Evolutionary conservation across 345 rosid genomes (phyloP), one percentile per base, ranked within the genome.

Genomic region (Camelina hispida): DNA sequence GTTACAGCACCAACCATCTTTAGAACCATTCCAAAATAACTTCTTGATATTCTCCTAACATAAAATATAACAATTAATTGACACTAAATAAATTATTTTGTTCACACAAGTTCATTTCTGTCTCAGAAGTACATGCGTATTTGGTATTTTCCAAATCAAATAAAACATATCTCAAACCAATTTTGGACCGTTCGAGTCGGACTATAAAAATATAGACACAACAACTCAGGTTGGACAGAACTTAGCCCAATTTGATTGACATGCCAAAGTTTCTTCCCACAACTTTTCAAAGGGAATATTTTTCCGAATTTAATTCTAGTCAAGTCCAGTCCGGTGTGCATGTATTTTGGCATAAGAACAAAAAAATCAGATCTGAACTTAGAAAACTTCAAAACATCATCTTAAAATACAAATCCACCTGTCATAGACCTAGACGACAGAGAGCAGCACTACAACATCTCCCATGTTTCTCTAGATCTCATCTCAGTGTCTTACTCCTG

Each of bases 401-500:
- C 37, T 46, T 46, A 71, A 55, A 47, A 37, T 68, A 77, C 76
- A 63, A 67, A 30, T 30, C 15, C 62, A 48, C 20, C n/a, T 34
- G 6, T 15, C 37, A 5, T 50, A 15, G 38, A 46, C 62, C 16
- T 28, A 20, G 66, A 59, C 22, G 14, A 46, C 34, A 48, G 14
- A 67, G 71, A 47, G 44, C 17, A 65, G 44, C 30, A 4, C 3
- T 18, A 13, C 57, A 15, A 13, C 57, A 15, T 47, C 67, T 51
- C 42, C 38, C 48, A 38, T 38, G 47, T 34, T 51, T 42, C 56
- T 59, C 12, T n/a, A 57, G n/a, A 71, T 5, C 12, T 30, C 73
- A 59, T 53, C 67, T 56, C 72, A 42, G 55, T 57, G 62, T 32
- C n/a, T 54, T 65, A 71, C 40, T 78, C 77, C 81, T 71, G 81